phyloP scores from a whole-genome alignment of 495 filamentous ascomycete species.

The Xylaria cubensis region DNA sequence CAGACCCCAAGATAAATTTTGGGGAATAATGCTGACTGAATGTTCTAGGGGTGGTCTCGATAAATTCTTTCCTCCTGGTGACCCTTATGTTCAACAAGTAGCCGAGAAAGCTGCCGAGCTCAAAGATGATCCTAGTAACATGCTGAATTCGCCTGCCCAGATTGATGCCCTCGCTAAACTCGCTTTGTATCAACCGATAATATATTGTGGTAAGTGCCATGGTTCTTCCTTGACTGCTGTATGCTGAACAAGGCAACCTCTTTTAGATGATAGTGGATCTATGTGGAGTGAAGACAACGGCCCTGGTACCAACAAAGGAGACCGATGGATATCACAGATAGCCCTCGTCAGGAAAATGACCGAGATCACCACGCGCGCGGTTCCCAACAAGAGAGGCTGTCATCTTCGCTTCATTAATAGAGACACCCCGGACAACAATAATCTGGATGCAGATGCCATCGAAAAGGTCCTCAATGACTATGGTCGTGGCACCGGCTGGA shows the following conservation, averaged over 20 bases:
- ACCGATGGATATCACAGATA: constrained; percentile 15
- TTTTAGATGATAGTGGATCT: constrained; percentile 15
- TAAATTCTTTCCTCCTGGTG: constrained; percentile 13
- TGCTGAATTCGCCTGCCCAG: constrained; percentile 24
- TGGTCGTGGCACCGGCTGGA: constrained; percentile 23
- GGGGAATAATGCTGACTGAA: background rate
- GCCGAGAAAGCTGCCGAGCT: constrained; percentile 22
- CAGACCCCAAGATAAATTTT: background rate
- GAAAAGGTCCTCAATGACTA: constrained; percentile 2
- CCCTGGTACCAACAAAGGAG: constrained; percentile 17
- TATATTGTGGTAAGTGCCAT: constrained; percentile 22
- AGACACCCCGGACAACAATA: background rate
- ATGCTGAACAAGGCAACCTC: background rate
- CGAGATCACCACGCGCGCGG: constrained; percentile 10
- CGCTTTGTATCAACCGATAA: constrained; percentile 15
- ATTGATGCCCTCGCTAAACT: constrained; percentile 21
- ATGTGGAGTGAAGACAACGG: constrained; percentile 25
- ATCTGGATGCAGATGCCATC: constrained; percentile 3
- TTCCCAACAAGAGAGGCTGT: constrained; percentile 19
- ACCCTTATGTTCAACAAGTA: constrained; percentile 22
- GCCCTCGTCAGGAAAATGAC: constrained; percentile 23
- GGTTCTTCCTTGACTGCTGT: background rate
- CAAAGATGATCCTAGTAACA: constrained; percentile 3
- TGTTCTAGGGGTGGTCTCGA: constrained; percentile 17
- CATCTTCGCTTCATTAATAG: constrained; percentile 23